phyloP scores from a whole-genome alignment of 805 yeast species.

The Grigorovia transvaalensis region DNA sequence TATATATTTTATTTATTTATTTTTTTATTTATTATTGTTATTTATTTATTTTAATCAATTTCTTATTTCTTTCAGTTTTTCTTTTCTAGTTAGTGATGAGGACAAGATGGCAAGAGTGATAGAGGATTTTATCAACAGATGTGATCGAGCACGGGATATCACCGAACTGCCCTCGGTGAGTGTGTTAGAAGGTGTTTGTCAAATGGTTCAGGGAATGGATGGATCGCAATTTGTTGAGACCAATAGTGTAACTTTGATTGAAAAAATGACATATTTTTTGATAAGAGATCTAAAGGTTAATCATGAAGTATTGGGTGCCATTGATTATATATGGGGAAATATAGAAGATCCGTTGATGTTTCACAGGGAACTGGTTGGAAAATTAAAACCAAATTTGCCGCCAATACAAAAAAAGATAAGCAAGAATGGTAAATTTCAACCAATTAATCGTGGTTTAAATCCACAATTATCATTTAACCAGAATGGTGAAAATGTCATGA shows the following conservation, averaged over 20 bases:
- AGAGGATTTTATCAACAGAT: too few species aligned
- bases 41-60: too few species aligned
- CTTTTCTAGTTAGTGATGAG: too few species aligned
- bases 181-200: background rate
- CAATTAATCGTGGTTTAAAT: slow-evolving; percentile 6
- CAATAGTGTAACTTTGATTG: background rate
- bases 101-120: too few species aligned
- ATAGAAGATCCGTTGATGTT: background rate
- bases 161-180: too few species aligned
- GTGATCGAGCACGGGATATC: too few species aligned
- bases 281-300: background rate
- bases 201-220: background rate
- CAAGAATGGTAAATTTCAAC: background rate
- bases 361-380: slow-evolving; percentile 3
- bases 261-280: background rate
- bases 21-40: too few species aligned
- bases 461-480: slow-evolving; percentile 10
- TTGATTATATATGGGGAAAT: background rate
- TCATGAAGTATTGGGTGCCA: background rate
- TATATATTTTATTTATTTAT: background rate
- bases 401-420: slow-evolving; percentile 1
- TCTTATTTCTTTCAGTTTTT: too few species aligned
- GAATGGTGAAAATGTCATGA: slow-evolving; percentile 14
- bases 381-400: slow-evolving; percentile 9
- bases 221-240: background rate